phyloP scores from a whole-genome alignment of 2,329 filamentous ascomycete species.

The Cadophora sp. region DNA sequence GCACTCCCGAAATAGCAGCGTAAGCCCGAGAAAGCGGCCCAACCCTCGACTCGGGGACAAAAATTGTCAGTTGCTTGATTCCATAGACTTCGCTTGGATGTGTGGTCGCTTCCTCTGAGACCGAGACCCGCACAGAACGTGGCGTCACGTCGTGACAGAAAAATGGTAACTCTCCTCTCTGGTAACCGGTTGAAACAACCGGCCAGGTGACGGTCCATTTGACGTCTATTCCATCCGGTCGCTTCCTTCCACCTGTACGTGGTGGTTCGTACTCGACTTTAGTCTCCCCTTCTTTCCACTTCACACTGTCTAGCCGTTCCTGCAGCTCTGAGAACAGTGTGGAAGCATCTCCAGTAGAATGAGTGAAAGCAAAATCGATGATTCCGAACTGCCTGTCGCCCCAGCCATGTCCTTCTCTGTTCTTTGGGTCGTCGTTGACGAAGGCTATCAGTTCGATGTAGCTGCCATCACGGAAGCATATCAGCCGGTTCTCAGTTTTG shows the following conservation, averaged over 20 bases:
- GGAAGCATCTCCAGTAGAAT: conserved; percentile 47
- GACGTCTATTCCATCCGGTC: conserved; percentile 61
- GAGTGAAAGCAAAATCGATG: conserved; percentile 67
- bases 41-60: conserved; percentile 41
- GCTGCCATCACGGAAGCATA: conserved; percentile 66
- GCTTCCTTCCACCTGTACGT: conserved; percentile 57
- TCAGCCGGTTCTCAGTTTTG: conserved; percentile 66
- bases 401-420: conserved; percentile 63
- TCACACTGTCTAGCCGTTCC: conserved; percentile 23
- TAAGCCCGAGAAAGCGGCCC: conserved; percentile 42
- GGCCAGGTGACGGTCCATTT: conserved; percentile 64
- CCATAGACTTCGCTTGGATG: conserved; percentile 62
- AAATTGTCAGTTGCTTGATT: conserved; percentile 53
- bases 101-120: conserved; percentile 47
- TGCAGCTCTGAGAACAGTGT: conserved; percentile 42
- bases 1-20: conserved; percentile 37
- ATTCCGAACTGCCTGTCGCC: conserved; percentile 57
- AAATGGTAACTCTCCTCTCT: conserved; percentile 64
- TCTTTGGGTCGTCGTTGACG: conserved; percentile 46
- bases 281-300: conserved; percentile 37
- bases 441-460: conserved; percentile 62
- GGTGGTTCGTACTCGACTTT: conserved; percentile 57
- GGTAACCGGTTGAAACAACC: conserved; percentile 36
- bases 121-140: conserved; percentile 61
- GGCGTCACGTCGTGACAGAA: conserved; percentile 70